These are phyloP conservation scores for Candida glaebosa DNA, from an alignment of 805 yeast genomes.

Conservation along the genomic window DNA sequence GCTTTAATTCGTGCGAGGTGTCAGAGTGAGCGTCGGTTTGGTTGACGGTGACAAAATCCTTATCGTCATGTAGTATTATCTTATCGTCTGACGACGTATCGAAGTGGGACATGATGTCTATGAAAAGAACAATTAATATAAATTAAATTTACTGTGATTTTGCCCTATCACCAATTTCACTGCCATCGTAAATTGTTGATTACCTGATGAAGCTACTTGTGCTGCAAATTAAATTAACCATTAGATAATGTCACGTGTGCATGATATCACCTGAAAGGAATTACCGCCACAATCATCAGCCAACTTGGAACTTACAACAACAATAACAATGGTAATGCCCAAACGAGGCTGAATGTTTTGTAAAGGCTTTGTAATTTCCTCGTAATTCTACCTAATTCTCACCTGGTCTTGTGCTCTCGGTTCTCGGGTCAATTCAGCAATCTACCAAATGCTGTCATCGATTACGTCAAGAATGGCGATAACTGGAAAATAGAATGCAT, in stretches of 20 bases:
- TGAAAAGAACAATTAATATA: neutral
- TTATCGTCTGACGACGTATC: neutral
- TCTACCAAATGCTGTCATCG: no score
- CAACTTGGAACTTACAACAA: no score
- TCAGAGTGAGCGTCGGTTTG: conserved; percentile 11
- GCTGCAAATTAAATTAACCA: neutral
- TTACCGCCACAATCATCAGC: neutral
- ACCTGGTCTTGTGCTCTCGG: no score
- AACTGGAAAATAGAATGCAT: no score
- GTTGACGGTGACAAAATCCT: neutral
- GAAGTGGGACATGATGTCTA: neutral
- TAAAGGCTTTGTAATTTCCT: no score
- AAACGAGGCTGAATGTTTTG: no score
- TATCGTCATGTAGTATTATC: neutral
- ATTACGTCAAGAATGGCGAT: no score
- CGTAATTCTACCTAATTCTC: no score
- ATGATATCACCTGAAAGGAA: neutral
- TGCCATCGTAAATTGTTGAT: neutral
- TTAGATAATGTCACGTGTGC: neutral
- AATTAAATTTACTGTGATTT: neutral
- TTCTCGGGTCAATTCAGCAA: no score
- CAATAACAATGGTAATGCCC: no score
- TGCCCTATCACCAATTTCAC: neutral
- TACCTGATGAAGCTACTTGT: neutral
- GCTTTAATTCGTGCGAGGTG: conserved; percentile 34